Evolutionary conservation across 2,329 filamentous ascomycete genomes (phyloP), one percentile per base, ranked within the genome.

Genomic region (Akanthomyces uredinophilus): DNA sequence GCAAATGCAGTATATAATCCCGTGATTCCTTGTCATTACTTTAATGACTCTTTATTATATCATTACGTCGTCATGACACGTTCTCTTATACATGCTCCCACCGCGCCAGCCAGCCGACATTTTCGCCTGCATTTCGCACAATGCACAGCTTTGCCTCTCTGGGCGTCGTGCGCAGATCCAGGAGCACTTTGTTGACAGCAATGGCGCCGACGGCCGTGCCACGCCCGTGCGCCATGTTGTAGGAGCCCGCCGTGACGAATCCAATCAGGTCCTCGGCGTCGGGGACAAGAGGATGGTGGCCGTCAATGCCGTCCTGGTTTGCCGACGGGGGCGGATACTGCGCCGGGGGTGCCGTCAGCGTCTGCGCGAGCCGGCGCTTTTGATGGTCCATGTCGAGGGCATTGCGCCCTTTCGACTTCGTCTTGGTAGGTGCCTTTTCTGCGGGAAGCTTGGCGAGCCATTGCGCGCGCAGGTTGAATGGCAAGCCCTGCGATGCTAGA

Each of bases 211-310:
- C 81, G 0, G 87, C 94, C 18, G 86, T 87, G 1, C 89, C 90
- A 66, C 82, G 84, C 0, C 94, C 95, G 66, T 89, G 85, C 2
- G 85, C 84, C 2, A 98, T 82, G 69, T 89, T 92, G 72, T 89
- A 96, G 56, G 90, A 88, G 0, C 94, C 95, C 1, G 89, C 89
- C 2, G 92, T 97, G 27, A 97, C 87, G 72, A 96, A 99, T 0
- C 95, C 95, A 56, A 98, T 84, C 14, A 98, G 79, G 71, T 97
- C 90, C 24, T 83, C 80, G 65, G 87, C 86, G 11, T 81, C 80
- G 0, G 94, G 94, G n/a, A 92, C 86, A 0, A 86, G 70, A 0
- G 88, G 88, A 67, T 91, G 85, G 84, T 89, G 84, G 0, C 79
- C 78, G 27, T 74, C 71, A 75, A 81, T 71, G 65, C 75, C 73